phyloP scores from a whole-genome alignment of 108 stramenopile species.

The Epipyxis sp. region DNA sequence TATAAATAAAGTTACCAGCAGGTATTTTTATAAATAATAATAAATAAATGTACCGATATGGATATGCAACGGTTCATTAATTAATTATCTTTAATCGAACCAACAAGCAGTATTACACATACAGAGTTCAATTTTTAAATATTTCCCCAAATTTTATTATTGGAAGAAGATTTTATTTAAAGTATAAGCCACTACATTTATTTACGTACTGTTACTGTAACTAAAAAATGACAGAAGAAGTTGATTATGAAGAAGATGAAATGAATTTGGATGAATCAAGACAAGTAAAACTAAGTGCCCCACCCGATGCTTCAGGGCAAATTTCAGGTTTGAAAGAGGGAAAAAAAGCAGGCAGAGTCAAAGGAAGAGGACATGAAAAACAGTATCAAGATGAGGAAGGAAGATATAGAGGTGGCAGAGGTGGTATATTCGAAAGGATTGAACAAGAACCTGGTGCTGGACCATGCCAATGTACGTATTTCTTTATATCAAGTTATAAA shows the following conservation, averaged over 20 bases:
- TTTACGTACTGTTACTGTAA: neutral
- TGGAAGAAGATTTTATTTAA: no score
- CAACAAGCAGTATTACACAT: no score
- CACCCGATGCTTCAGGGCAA: neutral
- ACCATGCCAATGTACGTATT: constrained; percentile 21
- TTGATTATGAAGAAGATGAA: constrained; percentile 19
- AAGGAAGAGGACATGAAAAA: constrained; percentile 15
- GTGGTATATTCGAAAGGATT: constrained; percentile 29
- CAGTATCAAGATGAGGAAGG: constrained; percentile 1
- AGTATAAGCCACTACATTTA: neutral
- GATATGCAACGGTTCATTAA: no score
- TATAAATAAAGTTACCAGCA: no score
- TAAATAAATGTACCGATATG: no score
- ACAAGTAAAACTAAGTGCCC: neutral
- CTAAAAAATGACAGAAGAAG: constrained; percentile 13
- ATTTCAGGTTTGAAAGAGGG: neutral
- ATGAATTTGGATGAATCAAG: neutral
- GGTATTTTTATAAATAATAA: no score
- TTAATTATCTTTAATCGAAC: no score
- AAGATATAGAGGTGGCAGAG: constrained; percentile 6
- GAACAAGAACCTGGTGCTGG: neutral
- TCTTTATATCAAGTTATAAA: neutral
- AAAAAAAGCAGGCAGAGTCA: neutral
- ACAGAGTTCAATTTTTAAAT: no score
- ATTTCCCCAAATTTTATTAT: no score